phyloP scores from a whole-genome alignment of 441 rosid genomes.

The Populus trichocarpa region DNA sequence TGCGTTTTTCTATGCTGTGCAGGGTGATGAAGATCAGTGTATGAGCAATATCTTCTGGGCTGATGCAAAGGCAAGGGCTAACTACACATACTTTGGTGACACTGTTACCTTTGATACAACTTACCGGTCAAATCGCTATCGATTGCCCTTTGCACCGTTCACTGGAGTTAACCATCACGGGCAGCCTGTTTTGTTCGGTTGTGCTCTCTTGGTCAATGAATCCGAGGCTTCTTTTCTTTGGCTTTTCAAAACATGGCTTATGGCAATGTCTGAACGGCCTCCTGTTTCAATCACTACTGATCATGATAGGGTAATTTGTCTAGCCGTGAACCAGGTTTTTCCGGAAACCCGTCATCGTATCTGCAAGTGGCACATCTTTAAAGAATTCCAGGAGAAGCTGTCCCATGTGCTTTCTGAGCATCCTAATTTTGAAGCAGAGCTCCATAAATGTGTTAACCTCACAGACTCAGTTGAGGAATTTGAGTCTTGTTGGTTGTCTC shows the following conservation, averaged over 20 bases:
- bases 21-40: not conserved
- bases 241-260: slow-evolving; percentile 69
- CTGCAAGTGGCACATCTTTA: slow-evolving; percentile 74
- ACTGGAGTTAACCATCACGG: slow-evolving; percentile 82
- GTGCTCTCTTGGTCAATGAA: slow-evolving; percentile 67
- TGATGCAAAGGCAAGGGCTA: slow-evolving; percentile 32
- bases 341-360: slow-evolving; percentile 67
- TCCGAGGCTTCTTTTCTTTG: slow-evolving; percentile 64
- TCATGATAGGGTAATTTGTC: slow-evolving; percentile 53
- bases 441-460: slow-evolving; percentile 61
- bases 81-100: slow-evolving; percentile 62
- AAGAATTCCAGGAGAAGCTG: slow-evolving; percentile 65
- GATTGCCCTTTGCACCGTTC: slow-evolving; percentile 75
- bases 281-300: slow-evolving; percentile 67
- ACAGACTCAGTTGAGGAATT: slow-evolving; percentile 64
- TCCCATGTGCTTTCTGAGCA: slow-evolving; percentile 52
- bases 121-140: slow-evolving; percentile 60
- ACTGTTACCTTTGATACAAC: slow-evolving; percentile 69
- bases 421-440: slow-evolving; percentile 61
- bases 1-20: not conserved
- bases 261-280: slow-evolving; percentile 52
- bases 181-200: slow-evolving; percentile 69
- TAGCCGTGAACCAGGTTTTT: slow-evolving; percentile 59
- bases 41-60: not conserved
- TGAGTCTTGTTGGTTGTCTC: slow-evolving; percentile 60